Base-by-base conservation (phyloP, 2,329 filamentous ascomycete genomes). In the Cordyceps fumosorosea region DNA sequence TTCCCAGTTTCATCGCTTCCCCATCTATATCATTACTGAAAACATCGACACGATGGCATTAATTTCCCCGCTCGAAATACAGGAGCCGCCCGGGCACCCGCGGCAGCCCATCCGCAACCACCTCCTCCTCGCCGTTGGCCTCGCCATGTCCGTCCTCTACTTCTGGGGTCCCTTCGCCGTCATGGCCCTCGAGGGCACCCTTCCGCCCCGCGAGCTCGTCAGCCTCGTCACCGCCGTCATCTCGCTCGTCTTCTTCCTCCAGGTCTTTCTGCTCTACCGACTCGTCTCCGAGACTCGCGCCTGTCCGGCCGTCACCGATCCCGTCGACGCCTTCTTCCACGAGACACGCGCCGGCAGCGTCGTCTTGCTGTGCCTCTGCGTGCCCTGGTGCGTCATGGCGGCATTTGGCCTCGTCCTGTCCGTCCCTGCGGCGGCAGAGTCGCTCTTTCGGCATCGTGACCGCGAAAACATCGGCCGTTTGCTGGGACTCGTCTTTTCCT, bases 21-120 rank as follows among this genome's bases (percentile, higher is more conserved):
- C 18, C 42, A 24, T 50, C 47, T 11, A 6, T 37, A 55, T 26
- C 40, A 45, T 2, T 14, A 29, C 16, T 20, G 40, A 73, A 69
- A 22, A 45, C 22, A n/a, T 20, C 20, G 8, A 2, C 47, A 20
- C 47, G 3, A 60, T 60, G 57, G 26, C 48, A 1, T 10, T 60
- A 3, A 54, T 53, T 37, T 11, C 34, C 40, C 50, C 37, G 8
- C 40, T 53, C 16, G 50, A 60, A 5, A 24, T 60, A 14, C 37
- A 60, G 2, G 57, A 42, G 14, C 50, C 50, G 3, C 18, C 4
- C 3, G 3, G 40, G n/a, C 56, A 12, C 22, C 56, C 22, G 3
- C 47, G 22, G 16, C 48, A 29, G 3, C 5, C 26, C 10, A 18
- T 16, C 22, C 50, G 34, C 3, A 32, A 45, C 2, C 24, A 26